Percentiles rank a stretch among this genome's conserved stretches.
Evolutionary conservation across 805 yeast species (phyloP).

Genomic region (Hanseniaspora thailandica): DNA sequence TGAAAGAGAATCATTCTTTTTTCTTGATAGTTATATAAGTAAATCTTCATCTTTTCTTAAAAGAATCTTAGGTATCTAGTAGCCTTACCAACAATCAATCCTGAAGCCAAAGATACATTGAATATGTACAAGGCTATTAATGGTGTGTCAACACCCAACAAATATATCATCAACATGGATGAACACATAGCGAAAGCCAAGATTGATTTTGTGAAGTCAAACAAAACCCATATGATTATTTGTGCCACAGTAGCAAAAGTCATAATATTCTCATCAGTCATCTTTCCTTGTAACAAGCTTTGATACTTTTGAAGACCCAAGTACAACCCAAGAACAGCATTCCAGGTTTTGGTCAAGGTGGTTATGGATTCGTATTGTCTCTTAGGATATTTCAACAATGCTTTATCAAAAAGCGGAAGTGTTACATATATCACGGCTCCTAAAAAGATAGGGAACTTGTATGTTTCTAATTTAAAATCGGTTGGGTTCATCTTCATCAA

Average conservation of each 20-base stretch:
- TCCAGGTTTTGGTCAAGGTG: slow-evolving; percentile 32
- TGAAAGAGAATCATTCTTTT: neutral
- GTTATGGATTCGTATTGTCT: slow-evolving; percentile 15
- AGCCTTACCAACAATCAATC: slow-evolving; percentile 55
- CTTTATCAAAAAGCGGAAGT: slow-evolving; percentile 2
- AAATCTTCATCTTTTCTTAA: neutral
- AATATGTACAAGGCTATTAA: slow-evolving; percentile 23
- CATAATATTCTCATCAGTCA: neutral
- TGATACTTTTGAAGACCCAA: slow-evolving; percentile 52
- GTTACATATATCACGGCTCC: slow-evolving; percentile 18
- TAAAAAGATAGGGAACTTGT: slow-evolving; percentile 30
- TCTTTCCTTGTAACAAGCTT: neutral
- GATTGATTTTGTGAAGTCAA: slow-evolving; percentile 50
- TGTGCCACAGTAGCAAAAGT: slow-evolving; percentile 49
- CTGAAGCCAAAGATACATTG: slow-evolving; percentile 54
- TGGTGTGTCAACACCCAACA: neutral
- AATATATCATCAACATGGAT: neutral
- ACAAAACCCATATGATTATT: slow-evolving; percentile 56
- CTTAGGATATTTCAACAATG: slow-evolving; percentile 13
- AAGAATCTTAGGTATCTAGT: slow-evolving; percentile 37
- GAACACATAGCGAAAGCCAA: slow-evolving; percentile 20
- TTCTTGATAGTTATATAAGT: neutral
- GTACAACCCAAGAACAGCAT: slow-evolving; percentile 58
- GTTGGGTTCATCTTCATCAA: slow-evolving; percentile 5
- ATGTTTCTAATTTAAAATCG: slow-evolving; percentile 1